These are phyloP conservation scores for Tuber calosporum DNA, from an alignment of 495 filamentous ascomycete species.

Conservation along the genomic window DNA sequence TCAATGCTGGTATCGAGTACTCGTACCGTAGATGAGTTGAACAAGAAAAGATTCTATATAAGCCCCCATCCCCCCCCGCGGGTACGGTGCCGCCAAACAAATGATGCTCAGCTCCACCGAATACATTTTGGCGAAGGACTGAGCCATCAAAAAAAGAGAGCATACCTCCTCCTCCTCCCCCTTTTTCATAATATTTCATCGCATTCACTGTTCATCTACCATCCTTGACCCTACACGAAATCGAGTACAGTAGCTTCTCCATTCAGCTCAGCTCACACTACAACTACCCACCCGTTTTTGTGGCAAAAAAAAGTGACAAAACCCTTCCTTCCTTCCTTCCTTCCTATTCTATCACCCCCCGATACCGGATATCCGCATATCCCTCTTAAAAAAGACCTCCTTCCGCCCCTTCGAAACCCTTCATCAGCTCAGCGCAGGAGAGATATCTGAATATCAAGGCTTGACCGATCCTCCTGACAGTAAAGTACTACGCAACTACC, in stretches of 20 bases:
- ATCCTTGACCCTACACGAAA: conserved; percentile 2
- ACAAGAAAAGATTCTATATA: conserved; percentile 37
- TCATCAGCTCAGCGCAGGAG: not conserved
- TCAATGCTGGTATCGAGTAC: conserved; percentile 15
- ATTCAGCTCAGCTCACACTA: no score
- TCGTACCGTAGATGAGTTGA: conserved; percentile 22
- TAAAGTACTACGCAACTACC: not conserved
- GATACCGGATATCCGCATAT: conserved; percentile 2
- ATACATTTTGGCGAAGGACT: conserved; percentile 10
- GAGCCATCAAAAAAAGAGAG: not conserved
- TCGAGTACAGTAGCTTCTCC: conserved; percentile 14
- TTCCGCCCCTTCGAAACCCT: not conserved
- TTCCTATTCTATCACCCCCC: not conserved
- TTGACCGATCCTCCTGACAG: conserved; percentile 1
- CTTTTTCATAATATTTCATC: conserved; percentile 20
- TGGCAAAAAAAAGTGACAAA: conserved; percentile 23
- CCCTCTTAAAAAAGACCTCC: not conserved
- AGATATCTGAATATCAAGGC: not conserved
- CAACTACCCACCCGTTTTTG: not conserved
- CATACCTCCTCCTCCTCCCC: conserved; percentile 10
- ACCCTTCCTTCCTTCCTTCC: conserved; percentile 10
- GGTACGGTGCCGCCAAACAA: conserved; percentile 29
- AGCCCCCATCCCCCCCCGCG: no score
- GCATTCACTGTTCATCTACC: conserved; percentile 17
- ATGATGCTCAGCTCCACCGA: conserved; percentile 16